Base-by-base conservation (phyloP, 2,329 filamentous ascomycete genomes). In the Diplodia scrobiculata region DNA sequence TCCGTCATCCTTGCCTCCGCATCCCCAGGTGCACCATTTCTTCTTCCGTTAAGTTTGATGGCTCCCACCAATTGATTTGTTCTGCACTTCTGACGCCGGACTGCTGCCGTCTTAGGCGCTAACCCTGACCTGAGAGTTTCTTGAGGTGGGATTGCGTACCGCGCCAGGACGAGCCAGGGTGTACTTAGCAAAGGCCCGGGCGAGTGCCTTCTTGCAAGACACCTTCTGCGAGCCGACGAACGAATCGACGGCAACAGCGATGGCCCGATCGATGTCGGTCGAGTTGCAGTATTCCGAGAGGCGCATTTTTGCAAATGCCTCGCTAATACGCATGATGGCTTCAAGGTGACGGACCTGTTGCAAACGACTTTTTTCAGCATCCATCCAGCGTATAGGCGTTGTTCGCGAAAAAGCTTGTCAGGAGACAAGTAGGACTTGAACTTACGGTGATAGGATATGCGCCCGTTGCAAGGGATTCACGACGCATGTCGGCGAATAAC, bases 181-280 rank as follows among this genome's bases (percentile, higher is more conserved):
- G 76, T 98, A 99, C 82, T 99, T 99, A 73, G 95, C 92, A 81
- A 99, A 99, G 4, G 95, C 92, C 67, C 95, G 85, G 0, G 92
- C 91, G 52, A 99, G 84, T 17, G 95, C 92, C 83, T 97, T 97
- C 85, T 98, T 99, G 81, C 91, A 95, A 81, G 91, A 96, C 73
- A 98, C 87, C 82, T 99, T 99, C 78, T 99, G 95, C 72, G 91
- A 96, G 68, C 91, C 91, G 51, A 99, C 91, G 74, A 99, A 99
- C 66, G 91, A 96, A 71, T 98, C 93, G 2, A 99, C 91, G 0
- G 95, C 96, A 6, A 99, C 95, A 14, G 93, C 92, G 74, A 99
- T 99, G 67, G 95, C 95, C 51, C 95, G 91, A 79, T 99, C 95
- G 72, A 99, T 97, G 75, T 99, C 95, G 67, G 90, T 86, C 1